Percentiles rank a stretch among this genome's conserved stretches.
These are phyloP conservation scores for Sicyos edulis DNA, from an alignment of 306 rosid species.

Conservation along the genomic window DNA sequence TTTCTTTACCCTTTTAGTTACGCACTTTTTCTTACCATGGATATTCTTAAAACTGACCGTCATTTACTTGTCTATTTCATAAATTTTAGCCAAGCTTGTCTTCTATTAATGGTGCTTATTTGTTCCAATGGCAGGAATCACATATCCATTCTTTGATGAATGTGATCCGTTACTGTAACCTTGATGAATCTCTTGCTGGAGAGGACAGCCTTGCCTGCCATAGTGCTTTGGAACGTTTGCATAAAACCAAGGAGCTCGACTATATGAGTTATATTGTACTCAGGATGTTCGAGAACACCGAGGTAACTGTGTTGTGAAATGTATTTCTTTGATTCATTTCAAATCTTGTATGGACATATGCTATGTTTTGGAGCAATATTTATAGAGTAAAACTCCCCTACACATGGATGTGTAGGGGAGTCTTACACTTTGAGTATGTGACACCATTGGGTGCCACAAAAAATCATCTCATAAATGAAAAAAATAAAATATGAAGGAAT, in stretches of 20 bases:
- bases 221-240: conserved; percentile 63
- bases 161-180: conserved; percentile 90
- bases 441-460: too few relatives aligned
- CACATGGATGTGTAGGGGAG: too few relatives aligned
- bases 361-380: neutral
- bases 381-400: too few relatives aligned
- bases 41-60: neutral
- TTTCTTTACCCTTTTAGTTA: neutral
- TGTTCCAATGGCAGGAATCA: conserved; percentile 54
- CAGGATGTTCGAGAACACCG: conserved; percentile 92
- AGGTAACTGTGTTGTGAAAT: conserved; percentile 38
- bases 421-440: too few relatives aligned
- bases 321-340: neutral
- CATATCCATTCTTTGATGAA: conserved; percentile 96
- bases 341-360: neutral
- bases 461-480: too few relatives aligned
- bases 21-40: neutral
- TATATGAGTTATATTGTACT: conserved; percentile 90
- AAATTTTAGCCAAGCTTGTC: neutral
- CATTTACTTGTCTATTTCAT: neutral
- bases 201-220: conserved; percentile 72
- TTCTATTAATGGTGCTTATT: too few relatives aligned
- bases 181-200: conserved; percentile 87
- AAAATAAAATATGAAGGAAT: too few relatives aligned
- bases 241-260: conserved; percentile 81